Conservation (phyloP, 371 early-diverging fungal genomes). For the Lichtheimia corymbifera region DNA sequence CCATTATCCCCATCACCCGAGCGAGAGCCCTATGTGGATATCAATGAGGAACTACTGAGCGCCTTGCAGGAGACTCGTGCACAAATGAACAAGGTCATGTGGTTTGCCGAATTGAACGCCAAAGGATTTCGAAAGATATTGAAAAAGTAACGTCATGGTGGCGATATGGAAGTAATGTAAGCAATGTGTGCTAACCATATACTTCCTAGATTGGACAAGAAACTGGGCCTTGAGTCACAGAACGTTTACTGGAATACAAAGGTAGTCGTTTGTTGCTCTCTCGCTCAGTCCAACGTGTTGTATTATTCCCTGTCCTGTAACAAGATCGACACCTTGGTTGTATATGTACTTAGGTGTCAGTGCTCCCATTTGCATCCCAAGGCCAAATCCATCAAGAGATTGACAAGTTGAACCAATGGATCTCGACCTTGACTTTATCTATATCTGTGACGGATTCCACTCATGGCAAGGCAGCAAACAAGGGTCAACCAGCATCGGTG, state of each 20-base stretch:
- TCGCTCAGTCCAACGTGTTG: too few species aligned
- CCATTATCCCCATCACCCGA: neutral
- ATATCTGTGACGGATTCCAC: neutral
- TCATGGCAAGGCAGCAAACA: conserved; percentile 1
- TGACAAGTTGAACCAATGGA: conserved; percentile 34
- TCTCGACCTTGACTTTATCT: conserved; percentile 11
- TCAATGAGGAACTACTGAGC: conserved; percentile 52
- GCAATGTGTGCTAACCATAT: conserved; percentile 1
- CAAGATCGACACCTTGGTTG: neutral
- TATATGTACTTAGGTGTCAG: conserved; percentile 25
- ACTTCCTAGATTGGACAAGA: conserved; percentile 60
- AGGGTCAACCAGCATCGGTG: conserved; percentile 12
- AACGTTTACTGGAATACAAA: conserved; percentile 59
- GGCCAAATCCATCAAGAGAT: conserved; percentile 26
- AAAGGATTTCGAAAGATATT: conserved; percentile 70
- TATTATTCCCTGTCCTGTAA: too few species aligned
- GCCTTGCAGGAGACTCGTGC: conserved; percentile 62
- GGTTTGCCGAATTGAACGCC: conserved; percentile 67
- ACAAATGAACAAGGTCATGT: conserved; percentile 58
- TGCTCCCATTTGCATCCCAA: conserved; percentile 36
- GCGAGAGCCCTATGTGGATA: conserved; percentile 19
- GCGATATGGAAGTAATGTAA: neutral
- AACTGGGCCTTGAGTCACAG: conserved; percentile 45
- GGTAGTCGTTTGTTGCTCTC: conserved; percentile 17
- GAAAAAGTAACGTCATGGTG: conserved; percentile 59